Evolutionary conservation across 2,329 filamentous ascomycete genomes (phyloP).

Genomic region (Arthrobotrys iridis): DNA sequence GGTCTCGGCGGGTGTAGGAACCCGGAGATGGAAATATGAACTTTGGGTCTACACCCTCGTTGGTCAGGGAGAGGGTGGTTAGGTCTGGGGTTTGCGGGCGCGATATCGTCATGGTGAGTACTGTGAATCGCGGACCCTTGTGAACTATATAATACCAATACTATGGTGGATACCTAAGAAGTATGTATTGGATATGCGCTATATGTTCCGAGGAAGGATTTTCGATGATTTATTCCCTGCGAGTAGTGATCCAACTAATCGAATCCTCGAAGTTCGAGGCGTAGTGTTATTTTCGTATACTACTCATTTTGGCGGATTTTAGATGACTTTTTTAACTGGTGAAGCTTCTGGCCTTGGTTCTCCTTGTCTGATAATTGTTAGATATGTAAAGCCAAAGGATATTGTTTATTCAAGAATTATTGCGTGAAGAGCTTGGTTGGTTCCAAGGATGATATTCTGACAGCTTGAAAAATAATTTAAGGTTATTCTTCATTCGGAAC

Average conservation of each 20-base stretch:
- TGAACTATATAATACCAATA: neutral
- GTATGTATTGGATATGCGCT: too few relatives aligned
- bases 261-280: neutral
- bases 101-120: constrained; percentile 11
- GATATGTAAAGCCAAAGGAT: too few relatives aligned
- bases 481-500: too few relatives aligned
- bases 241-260: neutral
- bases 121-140: neutral
- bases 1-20: constrained; percentile 29
- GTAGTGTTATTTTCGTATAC: constrained; percentile 29
- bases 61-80: constrained; percentile 3
- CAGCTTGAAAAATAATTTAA: too few relatives aligned
- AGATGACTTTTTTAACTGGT: neutral
- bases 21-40: neutral
- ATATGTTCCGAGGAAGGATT: too few relatives aligned
- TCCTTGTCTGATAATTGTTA: neutral
- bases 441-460: too few relatives aligned
- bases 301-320: constrained; percentile 40
- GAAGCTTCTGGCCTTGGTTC: neutral
- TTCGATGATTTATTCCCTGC: too few relatives aligned
- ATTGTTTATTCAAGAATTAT: too few relatives aligned
- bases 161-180: too few relatives aligned
- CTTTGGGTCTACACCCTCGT: neutral
- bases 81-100: constrained; percentile 9
- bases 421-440: too few relatives aligned